Percentiles rank a stretch among this genome's conserved stretches.
These are phyloP conservation scores for Sugiyamaella neomexicana DNA, from an alignment of 1,139 yeast genomes.

Conservation along the genomic window DNA sequence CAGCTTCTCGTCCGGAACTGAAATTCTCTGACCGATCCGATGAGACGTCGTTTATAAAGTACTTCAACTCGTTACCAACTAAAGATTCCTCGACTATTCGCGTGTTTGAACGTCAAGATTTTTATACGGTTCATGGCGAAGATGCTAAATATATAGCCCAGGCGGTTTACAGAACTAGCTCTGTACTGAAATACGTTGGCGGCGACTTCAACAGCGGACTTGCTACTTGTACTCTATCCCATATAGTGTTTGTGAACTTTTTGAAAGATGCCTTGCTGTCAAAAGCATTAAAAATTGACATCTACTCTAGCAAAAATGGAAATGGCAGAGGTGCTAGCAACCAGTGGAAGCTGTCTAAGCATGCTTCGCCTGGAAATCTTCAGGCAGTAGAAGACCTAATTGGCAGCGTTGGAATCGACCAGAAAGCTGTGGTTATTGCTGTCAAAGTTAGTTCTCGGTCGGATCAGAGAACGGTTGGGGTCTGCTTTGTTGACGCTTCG, in stretches of 20 bases:
- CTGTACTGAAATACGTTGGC: constrained; percentile 65
- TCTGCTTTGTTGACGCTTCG: constrained; percentile 77
- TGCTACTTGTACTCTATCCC: constrained; percentile 74
- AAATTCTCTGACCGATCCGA: constrained; percentile 66
- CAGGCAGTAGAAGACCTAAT: constrained; percentile 77
- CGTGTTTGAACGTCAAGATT: constrained; percentile 74
- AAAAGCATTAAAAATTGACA: constrained; percentile 72
- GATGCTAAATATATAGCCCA: constrained; percentile 87
- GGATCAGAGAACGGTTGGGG: constrained; percentile 63
- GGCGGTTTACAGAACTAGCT: constrained; percentile 73
- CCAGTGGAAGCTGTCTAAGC: constrained; percentile 56
- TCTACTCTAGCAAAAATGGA: constrained; percentile 50
- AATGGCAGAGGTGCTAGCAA: constrained; percentile 30
- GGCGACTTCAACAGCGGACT: constrained; percentile 46
- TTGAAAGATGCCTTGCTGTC: constrained; percentile 67
- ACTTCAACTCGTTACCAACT: constrained; percentile 52
- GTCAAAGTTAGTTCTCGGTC: constrained; percentile 52
- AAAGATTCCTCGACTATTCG: constrained; percentile 52
- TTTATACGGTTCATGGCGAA: constrained; percentile 67
- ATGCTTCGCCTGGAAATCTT: constrained; percentile 90
- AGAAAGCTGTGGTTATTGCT: constrained; percentile 73
- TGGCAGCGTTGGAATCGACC: constrained; percentile 48
- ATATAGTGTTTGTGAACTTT: constrained; percentile 67
- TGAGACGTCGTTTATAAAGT: constrained; percentile 63
- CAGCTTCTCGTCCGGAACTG: constrained; percentile 67